These are phyloP conservation scores for Penicillium dipodomyicola DNA, from an alignment of 495 filamentous ascomycete genomes.

Conservation along the genomic window DNA sequence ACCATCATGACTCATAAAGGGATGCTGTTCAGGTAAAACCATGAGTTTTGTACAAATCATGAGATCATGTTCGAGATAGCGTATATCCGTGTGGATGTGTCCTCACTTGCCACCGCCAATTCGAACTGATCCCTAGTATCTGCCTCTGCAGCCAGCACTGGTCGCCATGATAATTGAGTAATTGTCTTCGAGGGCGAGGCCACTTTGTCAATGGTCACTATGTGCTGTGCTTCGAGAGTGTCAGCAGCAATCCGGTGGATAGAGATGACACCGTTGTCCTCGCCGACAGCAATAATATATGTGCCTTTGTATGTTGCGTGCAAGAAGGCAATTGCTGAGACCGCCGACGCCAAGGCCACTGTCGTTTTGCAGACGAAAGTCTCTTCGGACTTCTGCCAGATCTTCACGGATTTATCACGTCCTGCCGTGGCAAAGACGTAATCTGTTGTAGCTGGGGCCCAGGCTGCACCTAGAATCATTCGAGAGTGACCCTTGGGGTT, in stretches of 20 bases:
- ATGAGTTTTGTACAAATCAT: conserved; percentile 24
- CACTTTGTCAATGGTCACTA: conserved; percentile 39
- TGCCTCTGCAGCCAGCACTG: conserved; percentile 28
- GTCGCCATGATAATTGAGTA: conserved; percentile 75
- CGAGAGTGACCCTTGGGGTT: conserved; percentile 84
- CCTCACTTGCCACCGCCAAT: conserved; percentile 79
- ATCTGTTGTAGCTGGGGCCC: conserved; percentile 57
- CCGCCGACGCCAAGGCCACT: conserved; percentile 55
- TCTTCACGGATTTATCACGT: conserved; percentile 78
- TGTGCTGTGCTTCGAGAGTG: conserved; percentile 45
- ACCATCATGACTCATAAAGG: conserved; percentile 29
- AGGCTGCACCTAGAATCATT: conserved; percentile 85
- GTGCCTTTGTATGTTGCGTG: conserved; percentile 33
- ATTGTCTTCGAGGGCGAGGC: conserved; percentile 68
- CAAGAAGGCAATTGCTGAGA: conserved; percentile 76
- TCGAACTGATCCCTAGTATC: conserved; percentile 39
- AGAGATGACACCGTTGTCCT: conserved; percentile 46
- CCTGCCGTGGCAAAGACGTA: conserved; percentile 78
- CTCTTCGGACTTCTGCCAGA: conserved; percentile 58
- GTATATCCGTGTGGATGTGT: conserved; percentile 75
- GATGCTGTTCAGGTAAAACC: not conserved
- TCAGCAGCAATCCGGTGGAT: conserved; percentile 41
- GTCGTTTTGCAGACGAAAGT: conserved; percentile 50
- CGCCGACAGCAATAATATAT: conserved; percentile 65
- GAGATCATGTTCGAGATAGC: conserved; percentile 43